Conservation (phyloP, 768 basidiomycete species). For the Hygrocybe punicea region DNA sequence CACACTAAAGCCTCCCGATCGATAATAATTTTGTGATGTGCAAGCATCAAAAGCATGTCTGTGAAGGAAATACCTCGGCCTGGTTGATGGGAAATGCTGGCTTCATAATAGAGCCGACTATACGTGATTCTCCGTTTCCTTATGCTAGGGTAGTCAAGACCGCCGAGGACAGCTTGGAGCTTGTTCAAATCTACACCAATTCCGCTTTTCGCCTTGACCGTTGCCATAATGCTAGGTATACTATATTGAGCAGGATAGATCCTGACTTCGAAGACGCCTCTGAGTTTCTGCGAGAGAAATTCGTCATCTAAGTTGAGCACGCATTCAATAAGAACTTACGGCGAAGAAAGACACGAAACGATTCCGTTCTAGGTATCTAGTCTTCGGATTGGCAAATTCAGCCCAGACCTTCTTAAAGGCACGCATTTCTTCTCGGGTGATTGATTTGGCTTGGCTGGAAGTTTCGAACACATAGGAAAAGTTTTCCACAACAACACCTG, state of each 20-base stretch:
- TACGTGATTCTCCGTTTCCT: constrained; percentile 67
- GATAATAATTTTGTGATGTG: constrained; percentile 88
- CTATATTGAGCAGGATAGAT: constrained; percentile 75
- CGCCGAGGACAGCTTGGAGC: constrained; percentile 53
- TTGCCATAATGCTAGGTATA: constrained; percentile 56
- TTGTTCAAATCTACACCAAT: constrained; percentile 61
- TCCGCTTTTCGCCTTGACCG: constrained; percentile 38
- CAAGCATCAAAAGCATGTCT: constrained; percentile 79
- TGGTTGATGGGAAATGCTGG: constrained; percentile 63
- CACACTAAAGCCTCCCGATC: constrained; percentile 87
- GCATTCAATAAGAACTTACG: constrained; percentile 46
- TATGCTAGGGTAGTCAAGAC: constrained; percentile 63
- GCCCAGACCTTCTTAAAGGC: constrained; percentile 94
- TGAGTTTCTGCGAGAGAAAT: constrained; percentile 56
- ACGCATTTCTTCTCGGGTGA: constrained; percentile 89
- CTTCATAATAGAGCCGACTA: constrained; percentile 83
- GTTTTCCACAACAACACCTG: constrained; percentile 89
- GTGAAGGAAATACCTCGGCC: constrained; percentile 87
- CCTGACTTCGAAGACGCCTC: constrained; percentile 83
- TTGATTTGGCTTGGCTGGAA: constrained; percentile 72
- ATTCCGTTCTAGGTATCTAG: constrained; percentile 69
- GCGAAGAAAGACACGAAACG: constrained; percentile 77
- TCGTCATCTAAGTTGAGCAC: background rate
- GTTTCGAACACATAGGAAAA: constrained; percentile 95
- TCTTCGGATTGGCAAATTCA: constrained; percentile 72